A percentile compares a stretch with the other conserved stretches of the same genome.
phyloP scores from a whole-genome alignment of 257 asterid genomes.

The Lantana camara region DNA sequence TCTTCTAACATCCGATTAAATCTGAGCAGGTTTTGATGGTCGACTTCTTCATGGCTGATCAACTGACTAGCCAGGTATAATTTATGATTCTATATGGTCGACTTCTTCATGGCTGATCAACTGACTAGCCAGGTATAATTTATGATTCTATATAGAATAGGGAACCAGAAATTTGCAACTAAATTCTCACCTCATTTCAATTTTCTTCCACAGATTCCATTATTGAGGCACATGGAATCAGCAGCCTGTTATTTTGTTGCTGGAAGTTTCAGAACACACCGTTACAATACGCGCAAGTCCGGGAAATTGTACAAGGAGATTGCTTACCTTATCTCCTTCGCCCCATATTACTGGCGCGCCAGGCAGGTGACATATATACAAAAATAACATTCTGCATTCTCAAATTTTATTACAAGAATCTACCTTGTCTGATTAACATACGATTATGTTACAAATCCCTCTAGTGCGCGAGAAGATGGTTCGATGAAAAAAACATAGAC shows the following conservation, averaged over 20 bases:
- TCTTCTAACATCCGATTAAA: too few relatives aligned
- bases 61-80: too few relatives aligned
- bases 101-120: conserved; percentile 79
- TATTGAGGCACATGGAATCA: conserved; percentile 69
- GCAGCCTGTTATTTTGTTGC: conserved; percentile 62
- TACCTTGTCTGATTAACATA: neutral
- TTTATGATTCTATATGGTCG: too few relatives aligned
- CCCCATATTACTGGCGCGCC: conserved; percentile 78
- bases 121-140: too few relatives aligned
- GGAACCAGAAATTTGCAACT: too few relatives aligned
- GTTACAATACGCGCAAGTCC: conserved; percentile 52
- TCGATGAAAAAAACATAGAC: conserved; percentile 51
- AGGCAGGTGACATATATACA: conserved; percentile 55
- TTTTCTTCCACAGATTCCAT: conserved; percentile 44
- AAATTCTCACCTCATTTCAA: neutral
- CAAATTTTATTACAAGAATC: too few relatives aligned
- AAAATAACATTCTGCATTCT: too few relatives aligned
- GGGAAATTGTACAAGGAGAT: conserved; percentile 57
- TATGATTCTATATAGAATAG: too few relatives aligned
- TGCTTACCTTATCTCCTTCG: conserved; percentile 67
- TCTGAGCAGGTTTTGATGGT: conserved; percentile 58
- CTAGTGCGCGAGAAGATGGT: conserved; percentile 69
- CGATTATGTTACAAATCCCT: neutral
- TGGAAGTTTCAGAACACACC: conserved; percentile 51
- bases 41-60: conserved; percentile 80